A percentile compares a stretch with the other conserved stretches of the same genome.
These are phyloP conservation scores for Plasmopara halstedii DNA, from an alignment of 352 stramenopile genomes.

Conservation along the genomic window DNA sequence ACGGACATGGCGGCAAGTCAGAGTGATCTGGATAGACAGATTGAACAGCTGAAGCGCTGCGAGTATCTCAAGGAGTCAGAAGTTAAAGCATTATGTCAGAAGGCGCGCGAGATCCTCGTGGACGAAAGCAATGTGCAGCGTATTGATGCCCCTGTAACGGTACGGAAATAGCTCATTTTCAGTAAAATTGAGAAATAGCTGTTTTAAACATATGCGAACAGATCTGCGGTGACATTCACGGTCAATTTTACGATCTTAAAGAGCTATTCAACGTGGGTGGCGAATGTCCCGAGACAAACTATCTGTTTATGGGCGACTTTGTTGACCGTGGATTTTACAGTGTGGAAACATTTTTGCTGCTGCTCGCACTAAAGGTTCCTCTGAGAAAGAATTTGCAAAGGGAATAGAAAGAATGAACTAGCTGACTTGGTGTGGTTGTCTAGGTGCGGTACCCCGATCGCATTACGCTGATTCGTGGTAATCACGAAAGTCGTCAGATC, in stretches of 20 bases:
- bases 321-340: conserved; percentile 99
- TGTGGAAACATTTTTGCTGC: conserved; percentile 98
- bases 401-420: no score
- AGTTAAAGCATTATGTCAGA: conserved; percentile 97
- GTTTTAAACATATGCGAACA: conserved; percentile 25
- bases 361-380: conserved; percentile 99
- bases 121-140: conserved; percentile 99
- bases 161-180: conserved; percentile 37
- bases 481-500: conserved; percentile 98
- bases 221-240: conserved; percentile 99
- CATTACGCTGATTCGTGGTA: conserved; percentile 98
- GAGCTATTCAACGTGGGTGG: conserved; percentile 98
- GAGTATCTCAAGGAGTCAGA: conserved; percentile 98
- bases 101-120: conserved; percentile 97
- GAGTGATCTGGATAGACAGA: conserved; percentile 82
- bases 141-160: conserved; percentile 97
- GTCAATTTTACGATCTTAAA: conserved; percentile 99
- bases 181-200: conserved; percentile 4
- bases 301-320: conserved; percentile 99
- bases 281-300: conserved; percentile 98
- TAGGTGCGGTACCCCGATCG: conserved; percentile 96
- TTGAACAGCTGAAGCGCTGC: conserved; percentile 91
- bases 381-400: no score
- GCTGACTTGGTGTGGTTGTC: not conserved
- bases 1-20: conserved; percentile 63